A percentile compares a stretch with the other conserved stretches of the same genome.
Evolutionary conservation across 129 eudicot genomes (phyloP).

Genomic region (Deinandra increscens): DNA sequence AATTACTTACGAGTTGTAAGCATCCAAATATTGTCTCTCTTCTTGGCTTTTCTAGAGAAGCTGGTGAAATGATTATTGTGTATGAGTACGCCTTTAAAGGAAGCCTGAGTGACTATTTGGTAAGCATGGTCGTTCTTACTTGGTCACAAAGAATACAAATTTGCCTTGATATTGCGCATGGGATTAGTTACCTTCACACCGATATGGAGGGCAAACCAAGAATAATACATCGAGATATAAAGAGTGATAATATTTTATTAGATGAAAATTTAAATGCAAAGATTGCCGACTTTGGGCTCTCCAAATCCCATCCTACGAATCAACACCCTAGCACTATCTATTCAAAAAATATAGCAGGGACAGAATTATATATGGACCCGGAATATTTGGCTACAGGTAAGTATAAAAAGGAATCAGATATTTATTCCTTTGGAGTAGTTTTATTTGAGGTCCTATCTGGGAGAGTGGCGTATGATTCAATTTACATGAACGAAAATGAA

Average conservation of each 20-base stretch:
- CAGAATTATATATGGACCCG: background rate
- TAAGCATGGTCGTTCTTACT: background rate
- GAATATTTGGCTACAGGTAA: background rate
- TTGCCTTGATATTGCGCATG: background rate
- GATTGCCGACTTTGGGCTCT: background rate
- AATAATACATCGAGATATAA: background rate
- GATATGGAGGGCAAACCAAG: background rate
- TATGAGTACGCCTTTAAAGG: background rate
- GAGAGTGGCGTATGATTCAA: background rate
- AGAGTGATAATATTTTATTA: background rate
- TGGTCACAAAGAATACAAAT: background rate
- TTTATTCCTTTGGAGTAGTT: background rate
- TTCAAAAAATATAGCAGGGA: background rate
- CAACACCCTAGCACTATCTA: background rate
- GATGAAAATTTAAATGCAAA: background rate
- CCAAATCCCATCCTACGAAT: background rate
- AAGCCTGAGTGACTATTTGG: background rate
- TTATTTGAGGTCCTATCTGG: background rate
- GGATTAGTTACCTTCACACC: background rate
- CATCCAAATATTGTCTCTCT: background rate
- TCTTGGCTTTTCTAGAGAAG: background rate
- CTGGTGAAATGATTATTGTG: background rate
- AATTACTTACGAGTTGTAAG: background rate
- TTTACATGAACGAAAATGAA: background rate
- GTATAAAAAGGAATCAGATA: background rate